These are phyloP conservation scores for Cyathus striatus DNA, from an alignment of 768 basidiomycete genomes.

Conservation along the genomic window DNA sequence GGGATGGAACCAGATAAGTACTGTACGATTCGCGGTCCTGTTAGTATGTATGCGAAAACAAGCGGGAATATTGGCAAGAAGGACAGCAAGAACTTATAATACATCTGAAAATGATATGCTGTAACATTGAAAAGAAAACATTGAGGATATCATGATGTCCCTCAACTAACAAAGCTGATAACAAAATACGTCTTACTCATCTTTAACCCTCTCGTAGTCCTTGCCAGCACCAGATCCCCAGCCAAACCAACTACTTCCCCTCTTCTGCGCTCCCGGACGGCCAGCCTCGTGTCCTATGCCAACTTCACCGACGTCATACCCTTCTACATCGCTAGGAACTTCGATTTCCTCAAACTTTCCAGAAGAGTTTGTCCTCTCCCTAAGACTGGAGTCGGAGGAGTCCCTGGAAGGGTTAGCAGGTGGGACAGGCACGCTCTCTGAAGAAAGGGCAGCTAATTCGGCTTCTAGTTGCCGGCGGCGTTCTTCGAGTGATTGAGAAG, in stretches of 20 bases:
- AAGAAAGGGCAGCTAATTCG: conserved; percentile 48
- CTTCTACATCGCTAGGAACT: conserved; percentile 67
- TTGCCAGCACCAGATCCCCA: conserved; percentile 28
- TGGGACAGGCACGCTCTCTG: conserved; percentile 23
- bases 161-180: no score
- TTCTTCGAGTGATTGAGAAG: conserved; percentile 30
- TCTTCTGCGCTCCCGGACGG: conserved; percentile 16
- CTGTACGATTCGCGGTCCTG: no score
- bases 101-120: no score
- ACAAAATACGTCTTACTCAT: no score
- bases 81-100: no score
- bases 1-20: no score
- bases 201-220: conserved; percentile 50
- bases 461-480: conserved; percentile 50
- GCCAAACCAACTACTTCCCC: conserved; percentile 49
- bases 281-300: background rate
- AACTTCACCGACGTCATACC: conserved; percentile 48
- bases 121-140: no score
- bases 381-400: conserved; percentile 36
- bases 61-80: no score
- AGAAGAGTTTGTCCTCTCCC: conserved; percentile 41
- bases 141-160: no score
- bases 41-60: no score
- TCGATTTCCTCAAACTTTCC: conserved; percentile 65
- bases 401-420: conserved; percentile 25